phyloP scores from a whole-genome alignment of 345 rosid species.

The Lumnitzera littorea region DNA sequence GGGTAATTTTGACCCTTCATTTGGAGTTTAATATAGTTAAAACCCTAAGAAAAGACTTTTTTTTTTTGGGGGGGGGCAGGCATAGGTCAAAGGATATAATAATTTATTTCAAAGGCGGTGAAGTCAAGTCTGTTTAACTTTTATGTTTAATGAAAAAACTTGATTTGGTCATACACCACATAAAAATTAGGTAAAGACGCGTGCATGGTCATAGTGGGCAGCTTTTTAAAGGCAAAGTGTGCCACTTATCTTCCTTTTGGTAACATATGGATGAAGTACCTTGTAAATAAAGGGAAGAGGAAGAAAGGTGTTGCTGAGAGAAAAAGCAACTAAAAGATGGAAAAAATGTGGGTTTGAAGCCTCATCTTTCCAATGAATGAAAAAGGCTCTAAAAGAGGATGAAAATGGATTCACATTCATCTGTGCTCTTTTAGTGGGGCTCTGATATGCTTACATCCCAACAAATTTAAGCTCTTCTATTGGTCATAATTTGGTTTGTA shows the following conservation, averaged over 20 bases:
- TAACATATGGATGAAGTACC: constrained; percentile 4
- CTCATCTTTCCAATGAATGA: constrained; percentile 4
- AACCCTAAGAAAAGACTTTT: no score
- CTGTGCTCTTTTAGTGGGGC: constrained; percentile 3
- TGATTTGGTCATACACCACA: constrained; percentile 4
- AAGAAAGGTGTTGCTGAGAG: neutral
- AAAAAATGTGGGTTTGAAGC: constrained; percentile 6
- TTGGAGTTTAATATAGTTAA: no score
- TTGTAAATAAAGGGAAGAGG: constrained; percentile 3
- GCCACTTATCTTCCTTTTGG: constrained; percentile 4
- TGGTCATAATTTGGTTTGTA: no score
- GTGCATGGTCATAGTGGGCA: constrained; percentile 13
- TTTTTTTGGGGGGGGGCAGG: no score
- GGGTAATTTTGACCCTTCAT: no score
- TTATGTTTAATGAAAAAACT: neutral
- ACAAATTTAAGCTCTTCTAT: no score
- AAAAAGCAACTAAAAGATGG: constrained; percentile 4
- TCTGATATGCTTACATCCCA: no score
- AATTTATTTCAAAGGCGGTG: no score
- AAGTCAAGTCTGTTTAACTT: no score
- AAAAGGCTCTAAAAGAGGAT: no score
- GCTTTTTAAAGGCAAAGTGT: constrained; percentile 9
- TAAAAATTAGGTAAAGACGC: constrained; percentile 9
- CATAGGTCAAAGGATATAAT: constrained; percentile 1
- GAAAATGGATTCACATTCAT: neutral